phyloP scores from a whole-genome alignment of 768 basidiomycete species.

The Tricholoma flavovirens region DNA sequence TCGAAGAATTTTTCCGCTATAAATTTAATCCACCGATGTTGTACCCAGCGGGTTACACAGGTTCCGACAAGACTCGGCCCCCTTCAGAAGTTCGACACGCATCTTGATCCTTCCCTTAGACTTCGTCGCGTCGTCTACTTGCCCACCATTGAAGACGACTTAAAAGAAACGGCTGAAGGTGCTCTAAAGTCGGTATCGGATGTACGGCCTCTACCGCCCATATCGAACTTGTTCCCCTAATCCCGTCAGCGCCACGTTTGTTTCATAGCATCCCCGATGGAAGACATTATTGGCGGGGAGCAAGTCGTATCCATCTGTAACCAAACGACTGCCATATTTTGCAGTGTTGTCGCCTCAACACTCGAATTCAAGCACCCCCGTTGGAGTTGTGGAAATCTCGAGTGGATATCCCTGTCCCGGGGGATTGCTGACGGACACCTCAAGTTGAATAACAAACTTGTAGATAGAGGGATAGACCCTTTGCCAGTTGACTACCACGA shows the following conservation, averaged over 20 bases:
- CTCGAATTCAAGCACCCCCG: not conserved
- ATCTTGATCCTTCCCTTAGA: slow-evolving; percentile 7
- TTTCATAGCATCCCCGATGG: not conserved
- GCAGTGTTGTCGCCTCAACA: slow-evolving; percentile 5
- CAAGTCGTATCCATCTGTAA: not conserved
- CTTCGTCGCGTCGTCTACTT: slow-evolving; percentile 1
- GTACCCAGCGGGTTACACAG: no score
- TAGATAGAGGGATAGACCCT: not conserved
- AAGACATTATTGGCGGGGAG: not conserved
- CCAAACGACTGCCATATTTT: not conserved
- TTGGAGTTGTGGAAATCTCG: not conserved
- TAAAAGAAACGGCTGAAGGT: not conserved
- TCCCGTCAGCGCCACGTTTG: not conserved
- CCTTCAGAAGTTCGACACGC: no score
- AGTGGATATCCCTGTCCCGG: not conserved
- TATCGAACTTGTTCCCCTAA: not conserved
- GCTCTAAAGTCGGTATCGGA: not conserved
- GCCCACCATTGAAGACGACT: not conserved
- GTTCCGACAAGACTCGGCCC: no score
- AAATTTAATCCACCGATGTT: no score
- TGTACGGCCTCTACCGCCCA: not conserved
- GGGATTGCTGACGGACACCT: slow-evolving; percentile 12
- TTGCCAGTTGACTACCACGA: not conserved
- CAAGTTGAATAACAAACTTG: not conserved
- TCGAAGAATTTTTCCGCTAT: no score